Evolutionary conservation across 2,329 filamentous ascomycete genomes (phyloP), one percentile per base, ranked within the genome.

Genomic region (Meredithiella fracta): DNA sequence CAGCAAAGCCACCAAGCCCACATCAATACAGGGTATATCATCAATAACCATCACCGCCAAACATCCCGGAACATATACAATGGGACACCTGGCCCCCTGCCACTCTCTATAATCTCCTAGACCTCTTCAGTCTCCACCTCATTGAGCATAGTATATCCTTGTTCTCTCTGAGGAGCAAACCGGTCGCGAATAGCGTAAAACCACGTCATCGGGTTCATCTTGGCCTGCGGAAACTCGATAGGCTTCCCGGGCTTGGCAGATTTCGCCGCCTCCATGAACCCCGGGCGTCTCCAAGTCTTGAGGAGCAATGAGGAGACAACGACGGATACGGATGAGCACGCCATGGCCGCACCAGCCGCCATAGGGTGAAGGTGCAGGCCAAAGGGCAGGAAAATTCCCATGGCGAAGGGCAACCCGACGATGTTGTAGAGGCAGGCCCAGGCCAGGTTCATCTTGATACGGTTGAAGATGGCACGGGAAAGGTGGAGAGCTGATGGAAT

Each of bases 381-480:
- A 61, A 95, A 80, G 0, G 92, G 91, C 3, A 98, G 73, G 72
- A 97, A 94, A 63, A 97, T 71, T 23, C 92, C 92, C 92, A 97
- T 97, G 42, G 92, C 92, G 63, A 98, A 94, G 1, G 92, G 92
- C 14, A 98, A 75, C 1, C 92, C 92, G 59, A 97, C 71, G 51
- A 88, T 60, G 67, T 98, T 98, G 76, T 98, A 98, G 60, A 88
- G 72, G 67, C 89, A 97, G 0, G 90, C 90, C 86, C 92, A 96
- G 1, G 82, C 73, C 2, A 98, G 76, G 68, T 98, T 98, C 62
- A 94, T 69, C 73, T 94, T 94, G 73, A 98, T 98, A 61, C 92
- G 83, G 56, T 73, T 76, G 75, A 98, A 97, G 65, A 97, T 96
- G 37, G 79, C 80, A 44, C 83, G 80, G 20, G 87, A 83, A 9